Evolutionary conservation across 2,329 filamentous ascomycete genomes (phyloP).

Genomic region (Fusarium pseudonygamai): DNA sequence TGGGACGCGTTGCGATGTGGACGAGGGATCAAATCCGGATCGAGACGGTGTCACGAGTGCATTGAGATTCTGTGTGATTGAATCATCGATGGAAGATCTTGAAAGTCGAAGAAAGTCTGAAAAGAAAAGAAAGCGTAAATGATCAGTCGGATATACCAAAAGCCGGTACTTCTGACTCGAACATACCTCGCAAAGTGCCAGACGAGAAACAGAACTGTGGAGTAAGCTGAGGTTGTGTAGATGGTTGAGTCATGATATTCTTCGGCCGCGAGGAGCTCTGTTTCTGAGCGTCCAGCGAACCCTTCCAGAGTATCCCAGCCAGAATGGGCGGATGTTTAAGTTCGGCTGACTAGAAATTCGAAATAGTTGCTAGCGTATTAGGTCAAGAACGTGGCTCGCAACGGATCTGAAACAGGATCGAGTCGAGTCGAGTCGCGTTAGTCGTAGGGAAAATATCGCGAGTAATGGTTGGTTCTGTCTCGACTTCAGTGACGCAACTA

Average conservation of each 20-base stretch:
- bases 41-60: conserved; percentile 80
- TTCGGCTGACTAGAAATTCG: neutral
- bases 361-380: conserved; percentile 8
- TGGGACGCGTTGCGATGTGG: neutral
- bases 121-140: neutral
- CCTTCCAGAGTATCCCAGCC: conserved; percentile 62
- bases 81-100: conserved; percentile 84
- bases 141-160: neutral
- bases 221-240: conserved; percentile 64
- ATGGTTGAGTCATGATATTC: conserved; percentile 58
- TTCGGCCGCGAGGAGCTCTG: conserved; percentile 42
- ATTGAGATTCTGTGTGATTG: conserved; percentile 92
- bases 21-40: conserved; percentile 76
- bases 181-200: conserved; percentile 71
- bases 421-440: conserved; percentile 9
- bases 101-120: conserved; percentile 91
- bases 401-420: conserved; percentile 17
- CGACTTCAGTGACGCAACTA: conserved; percentile 39
- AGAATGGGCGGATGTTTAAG: conserved; percentile 48
- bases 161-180: neutral
- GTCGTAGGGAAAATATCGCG: neutral
- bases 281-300: conserved; percentile 51
- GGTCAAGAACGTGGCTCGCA: conserved; percentile 10
- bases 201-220: conserved; percentile 84
- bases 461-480: neutral